Conservation (phyloP, 1,139 yeast genomes). For the Yamadazyma conglobata region DNA sequence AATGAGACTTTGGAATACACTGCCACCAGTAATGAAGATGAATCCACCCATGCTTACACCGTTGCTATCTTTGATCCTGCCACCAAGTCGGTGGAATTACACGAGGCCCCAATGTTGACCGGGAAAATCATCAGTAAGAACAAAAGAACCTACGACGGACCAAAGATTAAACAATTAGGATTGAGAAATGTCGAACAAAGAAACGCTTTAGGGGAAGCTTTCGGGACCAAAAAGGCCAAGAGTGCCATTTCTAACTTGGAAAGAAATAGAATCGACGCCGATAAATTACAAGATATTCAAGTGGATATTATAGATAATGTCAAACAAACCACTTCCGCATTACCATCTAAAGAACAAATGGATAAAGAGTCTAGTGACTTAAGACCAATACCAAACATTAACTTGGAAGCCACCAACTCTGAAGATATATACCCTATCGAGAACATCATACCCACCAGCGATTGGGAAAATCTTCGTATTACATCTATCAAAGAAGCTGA, state of each 20-base stretch:
- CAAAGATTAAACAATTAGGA: slow-evolving; percentile 56
- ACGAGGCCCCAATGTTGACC: slow-evolving; percentile 55
- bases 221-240: slow-evolving; percentile 96
- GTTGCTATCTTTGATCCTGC: slow-evolving; percentile 70
- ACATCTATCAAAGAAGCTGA: slow-evolving; percentile 51
- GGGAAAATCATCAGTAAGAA: slow-evolving; percentile 55
- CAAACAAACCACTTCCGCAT: slow-evolving; percentile 60
- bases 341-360: slow-evolving; percentile 67
- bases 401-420: slow-evolving; percentile 72
- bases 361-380: slow-evolving; percentile 53
- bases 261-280: slow-evolving; percentile 83
- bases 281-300: slow-evolving; percentile 68
- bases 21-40: slow-evolving; percentile 43
- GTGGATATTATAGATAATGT: slow-evolving; percentile 81
- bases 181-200: slow-evolving; percentile 58
- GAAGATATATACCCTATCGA: slow-evolving; percentile 78
- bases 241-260: slow-evolving; percentile 80
- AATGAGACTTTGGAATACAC: slow-evolving; percentile 68
- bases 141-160: slow-evolving; percentile 53
- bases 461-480: slow-evolving; percentile 62
- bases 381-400: slow-evolving; percentile 80
- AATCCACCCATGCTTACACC: slow-evolving; percentile 38
- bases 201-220: slow-evolving; percentile 87
- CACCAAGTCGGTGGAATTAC: slow-evolving; percentile 56
- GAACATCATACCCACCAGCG: slow-evolving; percentile 66